phyloP scores from a whole-genome alignment of 495 filamentous ascomycete genomes.

The Cladorrhinum samala region DNA sequence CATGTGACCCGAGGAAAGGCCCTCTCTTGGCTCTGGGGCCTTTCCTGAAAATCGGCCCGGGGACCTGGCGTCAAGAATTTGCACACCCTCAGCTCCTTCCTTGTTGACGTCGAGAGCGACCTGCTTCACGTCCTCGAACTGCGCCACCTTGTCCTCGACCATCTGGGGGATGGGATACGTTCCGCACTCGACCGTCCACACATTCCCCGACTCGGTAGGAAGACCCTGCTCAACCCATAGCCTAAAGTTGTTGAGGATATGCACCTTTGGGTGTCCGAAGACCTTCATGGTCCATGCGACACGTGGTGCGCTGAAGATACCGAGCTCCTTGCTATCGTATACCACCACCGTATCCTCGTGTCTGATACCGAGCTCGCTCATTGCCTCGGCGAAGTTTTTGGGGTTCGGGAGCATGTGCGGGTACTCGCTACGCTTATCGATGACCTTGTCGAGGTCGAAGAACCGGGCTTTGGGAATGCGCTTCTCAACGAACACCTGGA shows the following conservation, averaged over 20 bases:
- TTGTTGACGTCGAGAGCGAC: conserved; percentile 68
- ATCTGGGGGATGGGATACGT: conserved; percentile 48
- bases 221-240: conserved; percentile 77
- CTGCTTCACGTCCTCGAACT: conserved; percentile 73
- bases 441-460: conserved; percentile 89
- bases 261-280: conserved; percentile 86
- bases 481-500: conserved; percentile 64
- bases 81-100: conserved; percentile 71
- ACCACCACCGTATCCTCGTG: conserved; percentile 85
- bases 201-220: conserved; percentile 72
- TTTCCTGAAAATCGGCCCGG: conserved; percentile 72
- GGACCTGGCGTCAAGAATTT: conserved; percentile 85
- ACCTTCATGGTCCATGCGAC: conserved; percentile 88
- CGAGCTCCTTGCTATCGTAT: conserved; percentile 81
- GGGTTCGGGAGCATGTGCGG: conserved; percentile 93
- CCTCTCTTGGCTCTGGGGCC: conserved; percentile 80
- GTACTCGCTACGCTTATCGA: conserved; percentile 80
- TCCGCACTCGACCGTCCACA: conserved; percentile 53
- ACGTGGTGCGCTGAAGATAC: conserved; percentile 88
- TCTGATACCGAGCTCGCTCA: conserved; percentile 80
- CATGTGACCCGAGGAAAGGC: conserved; percentile 86
- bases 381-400: conserved; percentile 74
- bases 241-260: conserved; percentile 90
- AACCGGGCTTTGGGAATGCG: conserved; percentile 87
- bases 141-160: conserved; percentile 43